Percentiles rank a stretch among this genome's conserved stretches.
Evolutionary conservation across 352 stramenopile species (phyloP).

Genomic region (Pythium chondricola): DNA sequence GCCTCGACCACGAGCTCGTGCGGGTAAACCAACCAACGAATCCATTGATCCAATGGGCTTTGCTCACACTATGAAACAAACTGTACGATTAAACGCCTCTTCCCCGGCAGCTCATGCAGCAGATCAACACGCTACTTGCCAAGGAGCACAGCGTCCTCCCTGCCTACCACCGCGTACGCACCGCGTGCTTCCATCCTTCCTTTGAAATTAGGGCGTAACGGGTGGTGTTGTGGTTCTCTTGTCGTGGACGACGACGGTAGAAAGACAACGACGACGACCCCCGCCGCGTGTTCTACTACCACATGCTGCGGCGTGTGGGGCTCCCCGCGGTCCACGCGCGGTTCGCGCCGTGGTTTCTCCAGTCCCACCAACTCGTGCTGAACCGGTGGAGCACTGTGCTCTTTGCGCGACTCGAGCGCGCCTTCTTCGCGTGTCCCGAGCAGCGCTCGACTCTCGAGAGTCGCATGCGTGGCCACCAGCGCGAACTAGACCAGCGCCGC

Average conservation of each 20-base stretch:
- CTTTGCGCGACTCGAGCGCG: constrained; percentile 56
- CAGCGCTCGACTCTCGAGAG: constrained; percentile 56
- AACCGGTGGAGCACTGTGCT: constrained; percentile 62
- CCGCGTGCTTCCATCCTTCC: background rate
- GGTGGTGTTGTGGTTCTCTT: background rate
- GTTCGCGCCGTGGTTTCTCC: constrained; percentile 75
- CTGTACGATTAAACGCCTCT: too few species aligned
- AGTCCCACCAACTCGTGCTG: constrained; percentile 65
- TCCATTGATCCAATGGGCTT: too few species aligned
- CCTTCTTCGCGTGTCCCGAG: constrained; percentile 49
- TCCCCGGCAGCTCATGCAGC: constrained; percentile 43
- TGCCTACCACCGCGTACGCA: constrained; percentile 41
- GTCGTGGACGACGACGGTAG: constrained; percentile 16
- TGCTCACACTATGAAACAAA: background rate
- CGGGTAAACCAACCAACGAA: too few species aligned
- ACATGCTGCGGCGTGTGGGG: constrained; percentile 65
- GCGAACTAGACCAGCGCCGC: constrained; percentile 36
- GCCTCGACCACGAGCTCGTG: constrained; percentile 33
- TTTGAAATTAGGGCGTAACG: too few species aligned
- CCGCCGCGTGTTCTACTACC: constrained; percentile 67
- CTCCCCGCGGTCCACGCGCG: constrained; percentile 65
- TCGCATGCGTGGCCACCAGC: constrained; percentile 49
- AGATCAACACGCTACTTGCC: constrained; percentile 56
- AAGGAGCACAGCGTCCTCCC: constrained; percentile 51
- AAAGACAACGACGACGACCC: constrained; percentile 60